Evolutionary conservation across 2,329 filamentous ascomycete genomes (phyloP).

Genomic region (Seiridium unicorne): DNA sequence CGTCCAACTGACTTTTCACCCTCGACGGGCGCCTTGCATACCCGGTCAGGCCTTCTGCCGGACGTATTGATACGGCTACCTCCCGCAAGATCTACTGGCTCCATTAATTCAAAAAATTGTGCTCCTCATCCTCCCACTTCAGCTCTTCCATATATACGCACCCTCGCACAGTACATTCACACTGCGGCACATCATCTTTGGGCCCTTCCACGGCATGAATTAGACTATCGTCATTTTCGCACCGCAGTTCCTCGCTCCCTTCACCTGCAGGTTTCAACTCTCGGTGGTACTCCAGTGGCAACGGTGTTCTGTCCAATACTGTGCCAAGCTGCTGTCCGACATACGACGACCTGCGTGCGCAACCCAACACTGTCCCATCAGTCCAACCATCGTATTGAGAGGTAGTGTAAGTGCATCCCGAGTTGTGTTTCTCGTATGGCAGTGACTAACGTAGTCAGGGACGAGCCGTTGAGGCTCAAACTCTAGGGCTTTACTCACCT

Average conservation of each 20-base stretch:
- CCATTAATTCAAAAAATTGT: slow-evolving; percentile 20
- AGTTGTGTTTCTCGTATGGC: background rate
- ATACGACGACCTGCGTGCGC: too few species aligned
- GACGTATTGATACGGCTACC: slow-evolving; percentile 13
- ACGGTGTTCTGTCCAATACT: too few species aligned
- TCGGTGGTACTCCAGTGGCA: too few species aligned
- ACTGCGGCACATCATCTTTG: slow-evolving; percentile 17
- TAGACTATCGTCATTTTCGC: slow-evolving; percentile 6
- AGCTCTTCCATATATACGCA: slow-evolving; percentile 16
- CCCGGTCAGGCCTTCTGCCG: slow-evolving; percentile 17
- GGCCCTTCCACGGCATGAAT: background rate
- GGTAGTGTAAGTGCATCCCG: background rate
- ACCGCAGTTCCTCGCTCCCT: background rate
- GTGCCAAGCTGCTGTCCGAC: too few species aligned
- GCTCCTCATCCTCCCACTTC: slow-evolving; percentile 11
- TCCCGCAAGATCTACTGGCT: slow-evolving; percentile 13
- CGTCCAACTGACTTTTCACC: slow-evolving; percentile 21
- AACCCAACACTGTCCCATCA: too few species aligned
- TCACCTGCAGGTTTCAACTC: background rate
- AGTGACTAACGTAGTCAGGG: background rate
- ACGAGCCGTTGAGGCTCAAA: background rate
- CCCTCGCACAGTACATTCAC: slow-evolving; percentile 24
- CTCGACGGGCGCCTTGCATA: slow-evolving; percentile 23
- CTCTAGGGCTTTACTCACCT: background rate
- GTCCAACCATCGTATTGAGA: background rate